Percentiles rank a stretch among this genome's conserved stretches.
Conservation (phyloP, 1,284 basidiomycete genomes). For the Trametes pubescens region DNA sequence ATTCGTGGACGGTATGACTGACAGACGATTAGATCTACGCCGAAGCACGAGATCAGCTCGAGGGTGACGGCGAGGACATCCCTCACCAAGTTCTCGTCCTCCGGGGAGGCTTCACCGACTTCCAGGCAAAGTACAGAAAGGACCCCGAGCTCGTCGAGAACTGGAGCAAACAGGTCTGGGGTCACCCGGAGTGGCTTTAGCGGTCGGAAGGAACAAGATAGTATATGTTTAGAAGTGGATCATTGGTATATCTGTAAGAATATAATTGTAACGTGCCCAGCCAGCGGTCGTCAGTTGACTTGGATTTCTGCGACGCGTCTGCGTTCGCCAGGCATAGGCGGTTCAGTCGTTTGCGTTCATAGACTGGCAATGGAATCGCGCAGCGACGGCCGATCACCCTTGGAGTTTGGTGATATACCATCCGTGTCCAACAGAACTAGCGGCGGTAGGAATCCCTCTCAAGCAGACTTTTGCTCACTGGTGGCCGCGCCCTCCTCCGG, state of each 20-base stretch:
- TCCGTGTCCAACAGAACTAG: background rate
- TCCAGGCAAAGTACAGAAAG: slow-evolving; percentile 74
- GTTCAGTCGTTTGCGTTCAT: too few species aligned
- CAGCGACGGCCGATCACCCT: too few species aligned
- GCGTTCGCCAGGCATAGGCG: too few species aligned
- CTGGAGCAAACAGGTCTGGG: slow-evolving; percentile 73
- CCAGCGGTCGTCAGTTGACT: background rate
- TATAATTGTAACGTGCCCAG: background rate
- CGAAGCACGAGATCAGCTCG: slow-evolving; percentile 56
- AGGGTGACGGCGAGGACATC: slow-evolving; percentile 49
- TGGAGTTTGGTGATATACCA: too few species aligned
- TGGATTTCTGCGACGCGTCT: too few species aligned
- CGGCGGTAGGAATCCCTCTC: background rate
- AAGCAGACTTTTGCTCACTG: slow-evolving; percentile 20
- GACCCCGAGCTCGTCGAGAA: slow-evolving; percentile 78
- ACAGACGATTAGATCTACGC: slow-evolving; percentile 63
- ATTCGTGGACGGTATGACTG: background rate
- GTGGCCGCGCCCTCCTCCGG: slow-evolving; percentile 40
- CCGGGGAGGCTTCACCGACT: slow-evolving; percentile 73
- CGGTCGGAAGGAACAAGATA: background rate
- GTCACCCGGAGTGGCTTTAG: slow-evolving; percentile 30
- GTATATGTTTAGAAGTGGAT: background rate
- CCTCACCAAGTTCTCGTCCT: slow-evolving; percentile 69
- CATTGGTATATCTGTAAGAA: background rate
- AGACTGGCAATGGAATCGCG: too few species aligned